phyloP scores from a whole-genome alignment of 768 basidiomycete species.

The Suillus discolor region DNA sequence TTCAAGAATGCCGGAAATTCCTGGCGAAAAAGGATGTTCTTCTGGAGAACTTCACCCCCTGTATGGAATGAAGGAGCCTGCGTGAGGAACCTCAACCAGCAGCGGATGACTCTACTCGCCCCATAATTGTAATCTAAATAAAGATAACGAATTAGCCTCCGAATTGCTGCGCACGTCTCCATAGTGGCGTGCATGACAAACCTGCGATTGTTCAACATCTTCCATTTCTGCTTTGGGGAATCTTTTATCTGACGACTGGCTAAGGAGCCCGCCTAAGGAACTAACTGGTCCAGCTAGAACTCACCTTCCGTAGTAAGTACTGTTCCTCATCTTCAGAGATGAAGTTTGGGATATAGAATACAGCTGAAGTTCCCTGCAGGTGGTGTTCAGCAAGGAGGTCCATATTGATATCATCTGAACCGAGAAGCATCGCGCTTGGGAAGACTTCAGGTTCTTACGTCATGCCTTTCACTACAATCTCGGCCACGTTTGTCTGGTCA shows the following conservation, averaged over 20 bases:
- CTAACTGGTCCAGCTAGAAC: constrained; percentile 13
- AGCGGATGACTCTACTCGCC: constrained; percentile 42
- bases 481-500: neutral
- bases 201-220: constrained; percentile 70
- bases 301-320: constrained; percentile 76
- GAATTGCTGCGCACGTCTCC: neutral
- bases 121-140: constrained; percentile 69
- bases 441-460: neutral
- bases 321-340: constrained; percentile 75
- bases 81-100: constrained; percentile 11
- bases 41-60: constrained; percentile 78
- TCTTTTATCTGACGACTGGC: constrained; percentile 62
- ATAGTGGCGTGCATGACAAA: constrained; percentile 22
- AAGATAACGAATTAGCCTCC: neutral
- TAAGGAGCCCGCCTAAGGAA: constrained; percentile 5
- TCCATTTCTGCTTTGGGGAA: constrained; percentile 84
- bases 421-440: neutral
- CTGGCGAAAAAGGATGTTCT: constrained; percentile 68
- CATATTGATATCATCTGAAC: neutral
- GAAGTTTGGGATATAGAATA: constrained; percentile 79
- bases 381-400: constrained; percentile 21
- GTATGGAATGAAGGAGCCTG: constrained; percentile 13
- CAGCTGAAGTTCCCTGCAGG: constrained; percentile 40
- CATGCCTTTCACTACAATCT: neutral
- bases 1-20: constrained; percentile 71